Evolutionary conservation across 2,329 filamentous ascomycete species (phyloP), one percentile per base, ranked within the genome.

Genomic region (Trichoderma sp.): DNA sequence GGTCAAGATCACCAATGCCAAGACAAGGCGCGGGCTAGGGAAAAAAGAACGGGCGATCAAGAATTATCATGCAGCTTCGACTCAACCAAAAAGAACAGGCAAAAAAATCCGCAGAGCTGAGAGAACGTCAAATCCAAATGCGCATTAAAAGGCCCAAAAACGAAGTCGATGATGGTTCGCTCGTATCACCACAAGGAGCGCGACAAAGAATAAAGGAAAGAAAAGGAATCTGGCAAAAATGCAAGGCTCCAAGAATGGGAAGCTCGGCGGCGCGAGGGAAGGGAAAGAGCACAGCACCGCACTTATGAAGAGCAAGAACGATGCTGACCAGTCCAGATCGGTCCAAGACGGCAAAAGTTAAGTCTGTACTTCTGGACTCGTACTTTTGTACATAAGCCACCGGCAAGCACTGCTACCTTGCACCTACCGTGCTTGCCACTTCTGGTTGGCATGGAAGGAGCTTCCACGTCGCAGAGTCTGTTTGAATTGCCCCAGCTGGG

Each of bases 361-460:
- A 45, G 41, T 45, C 41, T 45, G 38, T 8, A 18, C 38, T 38
- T 38, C 33, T 35, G 33, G 4, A 35, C 33, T 35, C 1, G 35
- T 38, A 38, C 35, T 45, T 41, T 41, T 41, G 38, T 8, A 41
- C 24, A 18, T 63, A 62, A 71, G 68, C 68, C 56, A 33, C 67
- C 24, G 67, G 65, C 67, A 60, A 69, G 45, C 50, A 69, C 67
- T 41, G 50, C 67, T 41, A 65, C 63, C 63, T 38, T 65, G 35
- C 41, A 35, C 68, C 56, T 71, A 12, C 56, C 68, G 29, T 71
- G 68, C 24, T 60, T 71, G 56, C 68, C 41, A 67, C 41, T 31
- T 71, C 27, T 63, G 56, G 68, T 33, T 71, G 68, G 68, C 68
- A 71, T 71, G 68, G 68, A 62, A 63, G 59, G 68, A 71, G 68